Conservation (phyloP, 345 rosid species). For the Populus euphratica region DNA sequence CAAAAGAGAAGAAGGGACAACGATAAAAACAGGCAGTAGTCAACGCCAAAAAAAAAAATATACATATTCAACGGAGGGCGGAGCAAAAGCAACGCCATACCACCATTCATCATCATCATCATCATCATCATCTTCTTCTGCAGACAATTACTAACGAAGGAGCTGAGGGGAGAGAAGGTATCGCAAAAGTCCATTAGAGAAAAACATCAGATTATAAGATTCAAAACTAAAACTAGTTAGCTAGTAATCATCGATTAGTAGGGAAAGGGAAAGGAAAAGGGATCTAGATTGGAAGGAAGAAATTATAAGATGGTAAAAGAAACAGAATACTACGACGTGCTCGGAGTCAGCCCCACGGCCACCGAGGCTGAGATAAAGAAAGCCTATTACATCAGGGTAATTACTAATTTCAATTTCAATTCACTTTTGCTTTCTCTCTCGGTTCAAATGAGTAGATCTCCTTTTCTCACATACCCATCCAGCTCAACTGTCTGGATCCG, state of each 20-base stretch:
- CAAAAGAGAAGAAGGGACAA: neutral
- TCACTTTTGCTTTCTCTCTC: neutral
- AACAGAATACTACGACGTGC: constrained; percentile 90
- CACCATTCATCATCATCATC: neutral
- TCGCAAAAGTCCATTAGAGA: neutral
- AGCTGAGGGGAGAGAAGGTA: neutral
- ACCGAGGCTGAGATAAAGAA: constrained; percentile 93
- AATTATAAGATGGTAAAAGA: constrained; percentile 78
- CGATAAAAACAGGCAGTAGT: neutral
- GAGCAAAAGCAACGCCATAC: neutral
- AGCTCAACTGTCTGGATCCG: neutral
- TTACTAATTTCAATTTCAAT: neutral
- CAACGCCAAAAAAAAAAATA: neutral
- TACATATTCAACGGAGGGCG: neutral
- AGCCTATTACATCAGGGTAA: constrained; percentile 91
- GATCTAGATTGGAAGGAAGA: constrained; percentile 11
- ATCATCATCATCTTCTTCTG: neutral
- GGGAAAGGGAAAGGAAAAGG: neutral
- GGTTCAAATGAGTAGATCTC: neutral
- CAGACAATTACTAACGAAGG: neutral
- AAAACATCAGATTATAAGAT: neutral
- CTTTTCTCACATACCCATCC: neutral
- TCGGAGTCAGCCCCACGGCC: constrained; percentile 87
- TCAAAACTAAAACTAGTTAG: neutral
- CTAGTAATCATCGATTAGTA: neutral